These are phyloP conservation scores for Paralagenidium karlingii DNA, from an alignment of 352 stramenopile genomes.

Conservation along the genomic window DNA sequence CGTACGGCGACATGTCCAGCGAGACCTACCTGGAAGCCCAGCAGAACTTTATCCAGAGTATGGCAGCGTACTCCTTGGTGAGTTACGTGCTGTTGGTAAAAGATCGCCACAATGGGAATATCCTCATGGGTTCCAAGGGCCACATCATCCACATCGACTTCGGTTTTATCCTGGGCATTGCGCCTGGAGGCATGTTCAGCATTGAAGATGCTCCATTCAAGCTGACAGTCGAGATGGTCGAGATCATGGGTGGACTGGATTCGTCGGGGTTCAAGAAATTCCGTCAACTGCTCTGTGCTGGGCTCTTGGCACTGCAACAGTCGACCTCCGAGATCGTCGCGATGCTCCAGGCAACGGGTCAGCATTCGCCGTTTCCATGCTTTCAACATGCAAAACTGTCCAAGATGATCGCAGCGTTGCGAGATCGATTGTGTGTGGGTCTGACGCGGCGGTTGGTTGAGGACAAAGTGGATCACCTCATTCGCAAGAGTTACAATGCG, in stretches of 20 bases:
- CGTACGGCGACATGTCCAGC: conserved; percentile 34
- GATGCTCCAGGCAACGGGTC: conserved; percentile 91
- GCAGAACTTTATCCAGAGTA: conserved; percentile 89
- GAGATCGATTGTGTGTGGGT: conserved; percentile 50
- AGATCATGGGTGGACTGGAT: conserved; percentile 88
- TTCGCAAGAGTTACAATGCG: conserved; percentile 81
- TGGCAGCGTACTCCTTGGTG: conserved; percentile 97
- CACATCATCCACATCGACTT: conserved; percentile 99
- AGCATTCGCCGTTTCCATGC: conserved; percentile 92
- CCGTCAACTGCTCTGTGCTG: conserved; percentile 85
- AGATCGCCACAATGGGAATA: conserved; percentile 98
- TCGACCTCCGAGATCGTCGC: conserved; percentile 89
- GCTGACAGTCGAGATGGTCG: conserved; percentile 95
- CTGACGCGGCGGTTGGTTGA: conserved; percentile 50
- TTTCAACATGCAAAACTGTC: conserved; percentile 66
- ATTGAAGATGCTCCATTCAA: conserved; percentile 99
- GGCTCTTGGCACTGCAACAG: conserved; percentile 89
- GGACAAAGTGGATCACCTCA: conserved; percentile 62
- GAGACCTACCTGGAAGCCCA: conserved; percentile 38
- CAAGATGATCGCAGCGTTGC: conserved; percentile 49
- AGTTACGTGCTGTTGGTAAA: conserved; percentile 96
- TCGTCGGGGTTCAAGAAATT: conserved; percentile 86
- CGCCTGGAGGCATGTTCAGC: conserved; percentile 94
- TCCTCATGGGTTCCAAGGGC: conserved; percentile 92
- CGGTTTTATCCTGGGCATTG: conserved; percentile 97